Evolutionary conservation across 192 early-diverging fungal species (phyloP), one percentile per base, ranked within the genome.

Genomic region (Rhizoclosmatium sp.): DNA sequence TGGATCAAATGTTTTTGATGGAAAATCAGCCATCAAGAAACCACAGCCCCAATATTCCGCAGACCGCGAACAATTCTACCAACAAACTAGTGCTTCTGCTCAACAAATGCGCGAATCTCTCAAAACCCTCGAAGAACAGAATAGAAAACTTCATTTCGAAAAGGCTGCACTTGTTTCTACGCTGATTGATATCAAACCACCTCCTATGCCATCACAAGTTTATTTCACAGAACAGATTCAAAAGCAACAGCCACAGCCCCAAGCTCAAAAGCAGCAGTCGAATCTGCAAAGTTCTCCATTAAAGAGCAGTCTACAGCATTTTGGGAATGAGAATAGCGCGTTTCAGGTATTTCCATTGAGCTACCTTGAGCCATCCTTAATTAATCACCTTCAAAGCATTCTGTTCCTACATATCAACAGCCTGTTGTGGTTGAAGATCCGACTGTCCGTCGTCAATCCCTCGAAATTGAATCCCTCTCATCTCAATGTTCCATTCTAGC

Each of bases 161-260:
- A 72, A 72, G 58, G 70, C 70, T 14, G 70, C 70, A 3, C 51
- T 72, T 7, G 70, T 72, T 10, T 59, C 49, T 4, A 72, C 70
- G 10, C 54, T 72, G 49, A 72, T 72, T 58, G 70, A 72, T 1
- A 72, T 72, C 49, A 72, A 72, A 39, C 70, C 70, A 2, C 44
- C 47, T 1, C 61, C 61, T 64, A 7, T 9, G 40, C 21, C 61
- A 9, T 54, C 51, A 12, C 51, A 12, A 12, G 51, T 54, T 7
- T 12, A 7, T 12, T 54, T 16, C 16, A 12, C 51, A 7, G 9
- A 54, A 7, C 51, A 16, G 51, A 54, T 16, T 0, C 51, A 54
- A 54, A 7, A 54, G 14, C 51, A 54, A 16, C 61, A 64, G 21
- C 61, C 9, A 40, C 67, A 69, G 45, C n/a, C 39, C 2, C 67